Evolutionary conservation across 2,329 filamentous ascomycete species (phyloP), one percentile per base, ranked within the genome.

Genomic region (Botrytis sinoallii): DNA sequence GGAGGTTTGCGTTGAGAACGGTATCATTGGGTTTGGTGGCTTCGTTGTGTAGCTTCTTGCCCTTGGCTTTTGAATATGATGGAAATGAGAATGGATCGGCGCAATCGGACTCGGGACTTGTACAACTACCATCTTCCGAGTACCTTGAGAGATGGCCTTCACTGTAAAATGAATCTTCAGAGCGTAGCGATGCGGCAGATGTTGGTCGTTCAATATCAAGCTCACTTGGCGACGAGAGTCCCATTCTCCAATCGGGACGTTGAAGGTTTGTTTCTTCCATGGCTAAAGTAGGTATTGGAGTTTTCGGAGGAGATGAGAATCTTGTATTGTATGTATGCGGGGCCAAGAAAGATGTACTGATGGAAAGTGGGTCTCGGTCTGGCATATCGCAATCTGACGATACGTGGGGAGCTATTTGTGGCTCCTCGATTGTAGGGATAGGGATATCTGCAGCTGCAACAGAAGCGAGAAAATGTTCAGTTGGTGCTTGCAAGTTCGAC

Each of bases 391-490:
- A 72, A 74, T 80, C 79, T 65, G 76, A 77, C 25, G 64, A 42
- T 73, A 73, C 71, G 67, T 74, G 70, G 32, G 63, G 60, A 29
- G 83, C 81, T 46, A 80, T 76, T 59, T 85, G 83, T 69, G 88
- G 85, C 75, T 87, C 84, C 81, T 91, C 89, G 73, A 91, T 90
- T 80, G 89, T 91, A 22, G 89, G 89, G 70, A 91, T 86, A 38
- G 89, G 88, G 6, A 90, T 83, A 79, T 91, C 89, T 75, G 88
- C 89, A 29, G 89, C 88, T 63, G 88, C 89, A 73, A 91, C 89
- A 6, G 89, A 91, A 4, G 88, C 89, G n/a, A 91, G 85, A 78
- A 91, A 91, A 69, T 91, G 88, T 78, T 90, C 85, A 1, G 89
- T 91, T 2, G 89, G 88, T 55, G 88, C 88, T 74, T 78, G 85